These are phyloP conservation scores for Setomelanomma holmii DNA, from an alignment of 2,329 filamentous ascomycete species.

Conservation along the genomic window DNA sequence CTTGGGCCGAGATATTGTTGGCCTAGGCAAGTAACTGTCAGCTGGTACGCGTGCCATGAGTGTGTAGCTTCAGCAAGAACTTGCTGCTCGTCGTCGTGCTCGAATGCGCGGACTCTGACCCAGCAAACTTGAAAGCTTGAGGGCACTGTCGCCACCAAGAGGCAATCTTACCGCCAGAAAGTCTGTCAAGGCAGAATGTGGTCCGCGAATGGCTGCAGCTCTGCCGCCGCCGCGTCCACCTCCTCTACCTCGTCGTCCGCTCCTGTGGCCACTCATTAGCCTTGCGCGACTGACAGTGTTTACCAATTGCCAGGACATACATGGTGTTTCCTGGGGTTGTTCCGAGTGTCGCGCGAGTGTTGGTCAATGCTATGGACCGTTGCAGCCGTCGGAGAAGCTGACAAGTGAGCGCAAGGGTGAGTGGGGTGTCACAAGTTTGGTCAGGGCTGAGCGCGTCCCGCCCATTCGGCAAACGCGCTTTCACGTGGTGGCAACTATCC, in stretches of 20 bases:
- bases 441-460: not conserved
- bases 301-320: conserved; percentile 10
- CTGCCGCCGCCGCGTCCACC: conserved; percentile 50
- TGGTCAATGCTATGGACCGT: not conserved
- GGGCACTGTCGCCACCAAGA: not conserved
- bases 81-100: not conserved
- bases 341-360: not conserved
- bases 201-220: conserved; percentile 58
- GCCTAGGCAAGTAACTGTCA: conserved; percentile 53
- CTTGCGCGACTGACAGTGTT: conserved; percentile 1
- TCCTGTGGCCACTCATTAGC: conserved; percentile 37
- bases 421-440: not conserved
- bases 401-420: not conserved
- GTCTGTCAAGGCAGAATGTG: conserved; percentile 72
- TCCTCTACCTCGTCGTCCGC: conserved; percentile 47
- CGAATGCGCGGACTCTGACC: not conserved
- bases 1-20: conserved; percentile 74
- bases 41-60: not conserved
- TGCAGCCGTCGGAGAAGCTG: not conserved
- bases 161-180: conserved; percentile 65
- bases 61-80: not conserved
- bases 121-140: not conserved
- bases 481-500: conserved; percentile 43
- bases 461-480: conserved; percentile 15
- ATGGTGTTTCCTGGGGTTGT: conserved; percentile 10